Evolutionary conservation across 257 asterid genomes (phyloP), one percentile per base, ranked within the genome.

Genomic region (Ehretia macrophylla): DNA sequence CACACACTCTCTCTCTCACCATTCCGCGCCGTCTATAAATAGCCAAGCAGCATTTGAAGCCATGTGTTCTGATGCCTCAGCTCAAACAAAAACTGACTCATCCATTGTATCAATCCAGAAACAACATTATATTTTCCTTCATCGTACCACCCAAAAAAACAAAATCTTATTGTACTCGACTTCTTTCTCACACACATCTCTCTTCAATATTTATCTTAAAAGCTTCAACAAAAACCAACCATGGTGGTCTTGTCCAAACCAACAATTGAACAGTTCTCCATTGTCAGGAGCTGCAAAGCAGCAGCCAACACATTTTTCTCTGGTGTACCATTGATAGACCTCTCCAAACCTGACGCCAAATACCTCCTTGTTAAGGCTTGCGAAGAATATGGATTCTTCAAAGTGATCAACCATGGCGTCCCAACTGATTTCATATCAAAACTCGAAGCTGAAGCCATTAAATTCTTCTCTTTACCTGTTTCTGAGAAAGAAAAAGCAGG

Each of bases 311-410:
- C 85, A 73, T 75, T 81, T 9, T 62, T 67, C 69, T 68, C 71
- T 0, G 73, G 65, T 17, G 72, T 80, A 65, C 96, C 96, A 0
- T 17, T 78, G 14, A 77, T 88, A 3, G 97, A 88, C 88, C 95
- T 88, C 63, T 83, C 97, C 1, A 53, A 75, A 1, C 87, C 94
- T 8, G 95, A 83, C 66, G 68, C 81, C 9, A 80, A 71, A 39
- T 59, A 79, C 58, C 86, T 68, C 52, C 84, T 88, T 40, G 88
- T 88, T 1, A 73, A 77, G 19, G 97, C 97, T 61, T 86, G 95
- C 73, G 77, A 82, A 54, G 97, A 88, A 47, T 80, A 83, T 59
- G 97, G 97, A 0, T 88, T 88, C 89, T 85, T 85, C 58, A 87
- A 87, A 51, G 73, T 87, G 19, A 49, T 79, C 53, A 85, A 81